phyloP scores from a whole-genome alignment of 2,329 filamentous ascomycete genomes.

The Penicillium sp. region DNA sequence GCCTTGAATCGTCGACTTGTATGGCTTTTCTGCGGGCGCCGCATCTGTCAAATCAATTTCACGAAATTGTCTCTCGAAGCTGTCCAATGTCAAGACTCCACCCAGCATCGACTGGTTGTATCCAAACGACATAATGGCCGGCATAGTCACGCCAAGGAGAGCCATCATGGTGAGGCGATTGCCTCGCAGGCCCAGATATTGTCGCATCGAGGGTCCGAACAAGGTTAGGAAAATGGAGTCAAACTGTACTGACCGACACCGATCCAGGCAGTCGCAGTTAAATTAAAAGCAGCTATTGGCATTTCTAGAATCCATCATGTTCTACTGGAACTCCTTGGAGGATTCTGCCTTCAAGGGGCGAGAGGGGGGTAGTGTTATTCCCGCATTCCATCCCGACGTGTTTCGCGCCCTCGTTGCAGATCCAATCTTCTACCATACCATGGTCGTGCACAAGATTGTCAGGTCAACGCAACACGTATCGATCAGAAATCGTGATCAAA shows the following conservation, averaged over 20 bases:
- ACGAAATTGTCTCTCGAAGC: conserved; percentile 12
- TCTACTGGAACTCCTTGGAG: neutral
- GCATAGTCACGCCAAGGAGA: conserved; percentile 13
- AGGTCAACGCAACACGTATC: neutral
- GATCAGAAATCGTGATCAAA: too few species aligned
- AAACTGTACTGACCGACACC: neutral
- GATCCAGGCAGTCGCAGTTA: neutral
- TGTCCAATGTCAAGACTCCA: conserved; percentile 14
- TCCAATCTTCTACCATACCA: neutral
- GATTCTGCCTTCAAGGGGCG: neutral
- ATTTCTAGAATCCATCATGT: neutral
- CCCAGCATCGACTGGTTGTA: conserved; percentile 17
- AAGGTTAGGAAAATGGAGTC: neutral
- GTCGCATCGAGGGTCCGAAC: conserved; percentile 1
- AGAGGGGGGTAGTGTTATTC: neutral
- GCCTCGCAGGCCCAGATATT: conserved; percentile 15
- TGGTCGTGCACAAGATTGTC: neutral
- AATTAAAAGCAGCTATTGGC: neutral
- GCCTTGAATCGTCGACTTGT: conserved; percentile 10
- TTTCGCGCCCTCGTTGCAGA: neutral
- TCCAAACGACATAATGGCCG: conserved; percentile 12
- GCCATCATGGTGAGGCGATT: conserved; percentile 12
- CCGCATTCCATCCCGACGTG: conserved; percentile 8
- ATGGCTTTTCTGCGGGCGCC: conserved; percentile 1
- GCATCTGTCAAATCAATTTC: conserved; percentile 10